These are phyloP conservation scores for Sphenostylis stenocarpa DNA, from an alignment of 306 rosid species.

Conservation along the genomic window DNA sequence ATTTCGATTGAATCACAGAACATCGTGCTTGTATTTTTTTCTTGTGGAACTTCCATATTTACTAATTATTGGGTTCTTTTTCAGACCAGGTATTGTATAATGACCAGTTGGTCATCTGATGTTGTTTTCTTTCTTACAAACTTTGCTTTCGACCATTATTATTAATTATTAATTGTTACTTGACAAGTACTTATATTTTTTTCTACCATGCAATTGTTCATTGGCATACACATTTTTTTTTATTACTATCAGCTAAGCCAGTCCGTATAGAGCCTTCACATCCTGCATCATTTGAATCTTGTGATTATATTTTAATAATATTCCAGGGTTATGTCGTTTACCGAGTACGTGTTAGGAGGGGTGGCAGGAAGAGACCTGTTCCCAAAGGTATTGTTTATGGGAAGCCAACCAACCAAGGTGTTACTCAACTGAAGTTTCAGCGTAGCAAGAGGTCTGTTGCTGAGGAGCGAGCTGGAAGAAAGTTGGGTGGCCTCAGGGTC, in stretches of 20 bases:
- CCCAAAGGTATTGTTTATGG: constrained; percentile 96
- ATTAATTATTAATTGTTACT: too few relatives aligned
- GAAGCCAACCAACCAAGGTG: constrained; percentile 95
- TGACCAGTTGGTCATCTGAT: constrained; percentile 1
- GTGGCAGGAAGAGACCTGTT: constrained; percentile 95
- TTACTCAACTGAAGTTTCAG: constrained; percentile 86
- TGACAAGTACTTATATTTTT: too few relatives aligned
- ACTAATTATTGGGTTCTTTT: constrained; percentile 32
- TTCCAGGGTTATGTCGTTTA: constrained; percentile 80
- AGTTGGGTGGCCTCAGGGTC: constrained; percentile 89
- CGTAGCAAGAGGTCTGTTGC: constrained; percentile 92
- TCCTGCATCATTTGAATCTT: background rate
- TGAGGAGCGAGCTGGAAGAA: constrained; percentile 91
- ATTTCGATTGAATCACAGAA: too few relatives aligned
- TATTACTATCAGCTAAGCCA: background rate
- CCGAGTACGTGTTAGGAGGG: constrained; percentile 87
- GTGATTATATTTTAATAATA: background rate
- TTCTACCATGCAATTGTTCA: too few relatives aligned
- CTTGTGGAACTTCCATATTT: background rate
- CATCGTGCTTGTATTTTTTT: constrained; percentile 5
- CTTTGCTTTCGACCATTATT: too few relatives aligned
- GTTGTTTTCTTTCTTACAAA: background rate
- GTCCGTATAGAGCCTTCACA: background rate
- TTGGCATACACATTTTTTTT: background rate
- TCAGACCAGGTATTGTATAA: constrained; percentile 21